phyloP scores from a whole-genome alignment of 2,329 filamentous ascomycete species.

The Colletotrichum sp. region DNA sequence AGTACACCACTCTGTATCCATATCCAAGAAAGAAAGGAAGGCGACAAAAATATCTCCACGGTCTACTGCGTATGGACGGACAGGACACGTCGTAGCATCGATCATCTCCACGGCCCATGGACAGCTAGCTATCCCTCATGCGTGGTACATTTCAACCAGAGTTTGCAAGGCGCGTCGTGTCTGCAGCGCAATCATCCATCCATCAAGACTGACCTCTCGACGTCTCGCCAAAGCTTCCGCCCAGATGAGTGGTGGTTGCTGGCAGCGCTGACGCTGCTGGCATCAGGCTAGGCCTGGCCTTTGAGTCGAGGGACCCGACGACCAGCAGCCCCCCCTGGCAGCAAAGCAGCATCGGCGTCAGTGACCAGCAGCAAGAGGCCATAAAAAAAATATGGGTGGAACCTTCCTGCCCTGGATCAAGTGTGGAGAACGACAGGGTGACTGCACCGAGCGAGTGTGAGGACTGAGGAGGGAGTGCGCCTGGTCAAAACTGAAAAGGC shows the following conservation, averaged over 20 bases:
- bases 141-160: not conserved
- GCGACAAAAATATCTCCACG: not conserved
- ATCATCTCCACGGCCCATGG: not conserved
- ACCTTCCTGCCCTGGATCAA: not conserved
- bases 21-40: not conserved
- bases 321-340: not conserved
- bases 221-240: not conserved
- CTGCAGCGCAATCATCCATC: not conserved
- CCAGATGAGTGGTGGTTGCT: not conserved
- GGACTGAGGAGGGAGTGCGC: not conserved
- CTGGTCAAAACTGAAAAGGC: not conserved
- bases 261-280: not conserved
- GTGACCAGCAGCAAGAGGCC: not conserved
- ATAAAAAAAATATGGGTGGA: not conserved
- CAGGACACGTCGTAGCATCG: not conserved
- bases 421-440: conserved; percentile 15
- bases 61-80: not conserved
- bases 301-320: not conserved
- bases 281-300: not conserved
- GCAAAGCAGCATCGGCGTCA: not conserved
- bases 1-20: not conserved
- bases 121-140: not conserved
- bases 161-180: not conserved
- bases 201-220: not conserved
- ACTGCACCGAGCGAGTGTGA: not conserved